Evolutionary conservation across 2,329 filamentous ascomycete species (phyloP), one percentile per base, ranked within the genome.

Genomic region (Calycina marina): DNA sequence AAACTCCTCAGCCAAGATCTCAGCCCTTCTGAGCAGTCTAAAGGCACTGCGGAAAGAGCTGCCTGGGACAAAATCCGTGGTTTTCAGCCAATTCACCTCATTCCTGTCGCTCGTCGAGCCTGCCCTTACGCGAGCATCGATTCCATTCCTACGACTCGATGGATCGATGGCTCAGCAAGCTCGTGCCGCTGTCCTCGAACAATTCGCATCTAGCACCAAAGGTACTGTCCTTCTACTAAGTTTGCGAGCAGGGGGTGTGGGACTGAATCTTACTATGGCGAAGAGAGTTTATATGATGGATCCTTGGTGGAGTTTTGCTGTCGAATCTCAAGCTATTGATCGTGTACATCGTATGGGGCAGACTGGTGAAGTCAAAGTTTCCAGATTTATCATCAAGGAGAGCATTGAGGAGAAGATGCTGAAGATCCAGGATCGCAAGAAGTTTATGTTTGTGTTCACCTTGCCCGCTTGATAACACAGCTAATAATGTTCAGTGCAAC

Each of bases 201-300:
- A 84, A 37, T 98, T 96, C 53, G 63, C 62, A 0, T 59, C 71
- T 31, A 55, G 63, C 36, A 54, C 61, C 2, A 72, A 67, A 30
- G 82, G 83, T 14, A 70, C 69, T 2, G 71, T 98, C 1, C 61
- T 98, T 4, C 63, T 98, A 2, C 69, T 98, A 31, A 88, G 78
- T 46, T 62, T 98, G 35, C 70, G 84, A 13, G 90, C 92, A 0
- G 90, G 92, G 4, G 92, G 90, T 14, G 90, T 98, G 0, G 90
- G 90, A 0, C 63, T 98, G 26, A 98, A 98, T 51, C 58, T 98
- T 39, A 96, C 88, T 0, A 77, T 76, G 43, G 90, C 90, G 4
- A 83, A 77, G 41, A 66, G 82, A 33, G 92, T 98, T 4, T 98
- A 79, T 60, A 92, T 98, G 81, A 96, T 98, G 90, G 90, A 98